These are phyloP conservation scores for Syzygium oleosum DNA, from an alignment of 345 rosid species.

Conservation along the genomic window DNA sequence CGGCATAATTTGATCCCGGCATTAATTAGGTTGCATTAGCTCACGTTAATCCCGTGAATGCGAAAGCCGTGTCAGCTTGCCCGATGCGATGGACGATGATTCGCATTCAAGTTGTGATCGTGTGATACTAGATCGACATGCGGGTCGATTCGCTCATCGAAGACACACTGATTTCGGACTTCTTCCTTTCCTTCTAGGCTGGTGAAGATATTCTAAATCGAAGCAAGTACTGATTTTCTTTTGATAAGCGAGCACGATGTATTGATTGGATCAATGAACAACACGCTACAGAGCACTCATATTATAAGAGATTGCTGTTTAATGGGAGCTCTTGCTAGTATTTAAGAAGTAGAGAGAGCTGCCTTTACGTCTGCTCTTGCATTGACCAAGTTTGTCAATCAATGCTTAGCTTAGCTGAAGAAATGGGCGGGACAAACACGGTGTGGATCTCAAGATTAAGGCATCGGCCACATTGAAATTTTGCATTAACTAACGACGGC, in stretches of 20 bases:
- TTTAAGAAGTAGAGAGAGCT: neutral
- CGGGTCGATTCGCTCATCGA: too few species aligned
- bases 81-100: neutral
- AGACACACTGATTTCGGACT: neutral
- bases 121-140: neutral
- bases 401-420: neutral
- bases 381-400: neutral
- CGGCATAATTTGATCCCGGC: neutral
- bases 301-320: neutral
- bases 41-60: neutral
- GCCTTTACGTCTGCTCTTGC: neutral
- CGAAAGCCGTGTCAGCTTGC: neutral
- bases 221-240: neutral
- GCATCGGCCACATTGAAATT: neutral
- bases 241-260: neutral
- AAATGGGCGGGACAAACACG: neutral
- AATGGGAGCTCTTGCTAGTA: neutral
- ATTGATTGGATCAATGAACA: neutral
- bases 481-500: neutral
- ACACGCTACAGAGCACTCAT: neutral
- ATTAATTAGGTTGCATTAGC: neutral
- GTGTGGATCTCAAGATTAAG: neutral
- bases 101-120: neutral
- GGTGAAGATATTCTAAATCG: neutral
- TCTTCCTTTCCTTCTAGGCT: neutral